Percentiles rank a stretch among this genome's conserved stretches.
Conservation (phyloP, 192 early-diverging fungal genomes). For the Gaertneriomyces semiglobifer region DNA sequence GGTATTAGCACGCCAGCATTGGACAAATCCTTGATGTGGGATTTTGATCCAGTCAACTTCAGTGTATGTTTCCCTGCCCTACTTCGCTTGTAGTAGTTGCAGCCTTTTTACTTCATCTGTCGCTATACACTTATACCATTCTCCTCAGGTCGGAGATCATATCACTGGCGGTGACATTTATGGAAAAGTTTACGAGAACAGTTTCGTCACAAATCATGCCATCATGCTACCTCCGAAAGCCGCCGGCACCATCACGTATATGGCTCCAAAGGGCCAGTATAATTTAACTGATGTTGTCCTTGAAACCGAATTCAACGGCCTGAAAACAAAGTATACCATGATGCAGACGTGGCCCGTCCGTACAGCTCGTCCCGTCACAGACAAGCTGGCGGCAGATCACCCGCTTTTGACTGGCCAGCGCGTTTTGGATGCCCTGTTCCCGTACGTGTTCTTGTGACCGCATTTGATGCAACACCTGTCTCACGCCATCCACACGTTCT, state of each 20-base stretch:
- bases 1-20: conserved; percentile 98
- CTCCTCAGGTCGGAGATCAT: conserved; percentile 80
- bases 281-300: conserved; percentile 84
- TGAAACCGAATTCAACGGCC: conserved; percentile 97
- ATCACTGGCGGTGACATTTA: conserved; percentile 98
- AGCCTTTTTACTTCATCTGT: neutral
- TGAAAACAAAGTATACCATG: conserved; percentile 89
- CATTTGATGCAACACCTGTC: neutral
- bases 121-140: neutral
- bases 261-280: conserved; percentile 90
- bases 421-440: conserved; percentile 98
- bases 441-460: conserved; percentile 49
- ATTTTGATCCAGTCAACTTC: conserved; percentile 91
- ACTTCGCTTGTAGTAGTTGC: neutral
- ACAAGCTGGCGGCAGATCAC: conserved; percentile 93
- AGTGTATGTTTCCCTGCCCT: conserved; percentile 18
- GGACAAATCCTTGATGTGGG: conserved; percentile 86
- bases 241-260: conserved; percentile 93
- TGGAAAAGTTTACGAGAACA: conserved; percentile 93
- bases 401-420: conserved; percentile 98
- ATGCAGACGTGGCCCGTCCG: conserved; percentile 98
- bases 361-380: conserved; percentile 87
- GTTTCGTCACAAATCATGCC: conserved; percentile 78
- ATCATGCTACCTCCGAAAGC: conserved; percentile 95
- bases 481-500: conserved; percentile 3